Evolutionary conservation across 2,329 filamentous ascomycete species (phyloP), one percentile per base, ranked within the genome.

Genomic region (Rachicladosporium sp.): DNA sequence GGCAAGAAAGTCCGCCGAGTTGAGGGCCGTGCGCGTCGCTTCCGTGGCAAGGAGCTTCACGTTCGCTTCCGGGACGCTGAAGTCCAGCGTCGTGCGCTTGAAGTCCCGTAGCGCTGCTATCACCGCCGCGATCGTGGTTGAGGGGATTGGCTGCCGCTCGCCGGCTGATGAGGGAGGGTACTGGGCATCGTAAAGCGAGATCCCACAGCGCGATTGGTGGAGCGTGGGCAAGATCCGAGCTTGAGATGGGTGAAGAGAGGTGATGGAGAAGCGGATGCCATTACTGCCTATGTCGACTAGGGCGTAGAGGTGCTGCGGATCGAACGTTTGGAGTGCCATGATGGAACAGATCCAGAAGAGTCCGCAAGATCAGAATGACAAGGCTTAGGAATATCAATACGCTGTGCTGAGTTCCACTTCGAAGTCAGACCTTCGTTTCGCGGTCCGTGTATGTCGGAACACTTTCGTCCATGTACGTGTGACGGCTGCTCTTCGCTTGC

Each of bases 251-350:
- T 78, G 73, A n/a, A 93, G 70, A 48, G 86, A 78, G 6, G 86
- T 84, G 53, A 94, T 85, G 33, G 85, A 89, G 68, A 93, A 93
- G 40, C 88, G 84, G 52, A 94, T 89, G 52, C 87, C 88, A 67
- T 94, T 95, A 67, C 86, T 85, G 42, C 55, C 55, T 54, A 58
- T 58, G 38, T 58, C 55, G 4, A 57, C 53, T 15, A 52, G 63
- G 58, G 47, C 54, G 27, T 45, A 48, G 6, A 55, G 46, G 34
- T 50, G 43, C 27, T 48, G 35, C 6, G 44, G 35, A 11, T 47
- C 41, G 23, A 43, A 43, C 4, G 37, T 38, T 5, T 12, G 27
- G 21, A 31, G 13, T 13, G 30, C 35, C 35, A 41, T 40, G 8
- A 21, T n/a, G n/a, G n/a, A n/a, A n/a, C n/a, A n/a, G n/a, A n/a